Conservation (phyloP, 2,329 filamentous ascomycete genomes). For the Dendrostoma leiphaemia region DNA sequence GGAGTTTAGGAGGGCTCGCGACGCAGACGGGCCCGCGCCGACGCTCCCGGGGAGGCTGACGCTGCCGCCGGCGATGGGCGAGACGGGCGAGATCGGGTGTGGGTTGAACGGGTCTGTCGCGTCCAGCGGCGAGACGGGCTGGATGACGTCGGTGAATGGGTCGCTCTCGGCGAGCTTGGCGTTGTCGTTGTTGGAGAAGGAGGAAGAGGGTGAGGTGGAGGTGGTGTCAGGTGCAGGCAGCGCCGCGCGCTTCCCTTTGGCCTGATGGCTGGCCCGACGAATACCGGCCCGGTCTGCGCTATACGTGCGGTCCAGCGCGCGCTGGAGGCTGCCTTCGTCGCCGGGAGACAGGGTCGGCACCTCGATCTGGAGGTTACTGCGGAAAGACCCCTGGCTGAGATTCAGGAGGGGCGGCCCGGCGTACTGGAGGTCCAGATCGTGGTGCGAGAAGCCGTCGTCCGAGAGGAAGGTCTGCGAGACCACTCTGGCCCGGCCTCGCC, state of each 20-base stretch:
- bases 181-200: too few relatives aligned
- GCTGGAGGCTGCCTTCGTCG: slow-evolving; percentile 23
- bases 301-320: neutral
- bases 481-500: slow-evolving; percentile 19
- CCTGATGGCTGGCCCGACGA: neutral
- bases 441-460: slow-evolving; percentile 21
- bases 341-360: slow-evolving; percentile 26
- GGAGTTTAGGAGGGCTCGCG: too few relatives aligned
- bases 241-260: neutral
- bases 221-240: neutral
- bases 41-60: neutral
- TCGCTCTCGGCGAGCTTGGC: neutral
- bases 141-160: neutral
- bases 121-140: neutral
- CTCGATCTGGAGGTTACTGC: slow-evolving; percentile 27
- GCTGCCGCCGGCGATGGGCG: neutral
- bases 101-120: neutral
- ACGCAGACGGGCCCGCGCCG: neutral
- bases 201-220: too few relatives aligned
- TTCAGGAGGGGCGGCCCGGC: slow-evolving; percentile 9
- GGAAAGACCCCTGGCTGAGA: slow-evolving; percentile 25
- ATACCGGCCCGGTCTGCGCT: neutral
- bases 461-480: slow-evolving; percentile 25
- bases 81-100: neutral
- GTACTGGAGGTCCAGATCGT: slow-evolving; percentile 14